These are phyloP conservation scores for Macadamia tetraphylla DNA, from an alignment of 164 flowering plant species.

Conservation along the genomic window DNA sequence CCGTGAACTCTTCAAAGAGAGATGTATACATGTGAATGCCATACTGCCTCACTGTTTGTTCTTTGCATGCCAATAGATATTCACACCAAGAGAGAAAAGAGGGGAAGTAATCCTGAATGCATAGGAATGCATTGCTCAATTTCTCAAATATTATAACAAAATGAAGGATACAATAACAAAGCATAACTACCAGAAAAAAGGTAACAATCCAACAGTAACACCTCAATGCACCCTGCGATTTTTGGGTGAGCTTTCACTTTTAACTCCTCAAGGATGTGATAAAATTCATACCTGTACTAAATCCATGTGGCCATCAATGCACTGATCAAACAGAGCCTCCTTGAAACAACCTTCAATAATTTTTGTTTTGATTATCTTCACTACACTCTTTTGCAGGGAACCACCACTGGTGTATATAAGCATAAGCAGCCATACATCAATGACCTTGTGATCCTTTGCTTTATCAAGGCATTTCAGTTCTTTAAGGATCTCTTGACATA, in stretches of 20 bases:
- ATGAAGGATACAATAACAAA: no score
- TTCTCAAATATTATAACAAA: not conserved
- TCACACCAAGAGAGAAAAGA: slow-evolving; percentile 59
- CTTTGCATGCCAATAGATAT: slow-evolving; percentile 69
- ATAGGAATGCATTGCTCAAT: slow-evolving; percentile 2
- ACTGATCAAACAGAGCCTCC: slow-evolving; percentile 57
- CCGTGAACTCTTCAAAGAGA: slow-evolving; percentile 58
- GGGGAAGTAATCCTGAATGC: slow-evolving; percentile 54
- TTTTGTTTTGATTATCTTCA: slow-evolving; percentile 62
- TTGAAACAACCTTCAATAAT: slow-evolving; percentile 51
- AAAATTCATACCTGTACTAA: slow-evolving; percentile 47
- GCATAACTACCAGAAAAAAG: no score
- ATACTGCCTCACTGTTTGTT: slow-evolving; percentile 55
- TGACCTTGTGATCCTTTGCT: slow-evolving; percentile 63
- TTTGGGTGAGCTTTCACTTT: not conserved
- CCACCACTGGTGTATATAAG: slow-evolving; percentile 64
- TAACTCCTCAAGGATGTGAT: not conserved
- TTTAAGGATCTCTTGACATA: slow-evolving; percentile 68
- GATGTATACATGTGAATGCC: slow-evolving; percentile 49
- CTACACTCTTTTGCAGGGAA: slow-evolving; percentile 47
- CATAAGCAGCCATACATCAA: slow-evolving; percentile 78
- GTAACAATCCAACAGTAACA: not conserved
- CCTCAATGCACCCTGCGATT: not conserved
- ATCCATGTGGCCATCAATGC: slow-evolving; percentile 55
- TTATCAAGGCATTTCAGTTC: slow-evolving; percentile 53